Evolutionary conservation across 495 filamentous ascomycete species (phyloP), one percentile per base, ranked within the genome.

Genomic region (Talaromyces thailandensis): DNA sequence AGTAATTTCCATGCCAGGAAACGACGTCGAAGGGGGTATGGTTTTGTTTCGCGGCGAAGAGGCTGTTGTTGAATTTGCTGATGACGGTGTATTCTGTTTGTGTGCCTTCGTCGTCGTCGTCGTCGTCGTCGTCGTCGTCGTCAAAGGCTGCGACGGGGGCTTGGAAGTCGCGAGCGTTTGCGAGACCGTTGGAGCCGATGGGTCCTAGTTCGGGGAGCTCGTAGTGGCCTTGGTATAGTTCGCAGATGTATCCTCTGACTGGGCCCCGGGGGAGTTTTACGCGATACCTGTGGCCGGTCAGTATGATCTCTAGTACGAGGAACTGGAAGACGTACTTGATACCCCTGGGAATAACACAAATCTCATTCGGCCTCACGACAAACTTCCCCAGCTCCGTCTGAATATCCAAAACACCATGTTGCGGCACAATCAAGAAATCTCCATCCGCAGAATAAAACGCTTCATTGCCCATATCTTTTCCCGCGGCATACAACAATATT

Each of bases 391-490:
- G 74, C 73, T 96, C 92, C 0, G 92, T 93, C 66, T 88, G 87
- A 60, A 96, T 90, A 67, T 96, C 88, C 55, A 96, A 79, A 32
- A 85, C 84, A 16, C 92, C 92, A 66, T 93, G 86, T 70, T 96
- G 91, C 0, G 85, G 81, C 11, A 96, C 92, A 64, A 96, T 87
- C 45, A 96, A 74, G 68, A 95, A 85, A 73, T 96, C 92, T 0
- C 92, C 92, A 68, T 96, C 92, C 0, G 91, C 87, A n/a, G 87
- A 91, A 74, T 93, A 96, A 71, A 93, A 96, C 0, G 90, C 91
- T 52, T 83, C 77, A 55, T 84, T 79, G 48, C 79, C 80, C 92
- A 96, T 96, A 62, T 88, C 86, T 66, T 84, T 88, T 23, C 89
- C 90, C 0, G 88, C 90, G 0, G 90, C 87, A 68, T 89, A 96